Conservation (phyloP, 495 filamentous ascomycete species). For the Staphylotrichum tortipilum region DNA sequence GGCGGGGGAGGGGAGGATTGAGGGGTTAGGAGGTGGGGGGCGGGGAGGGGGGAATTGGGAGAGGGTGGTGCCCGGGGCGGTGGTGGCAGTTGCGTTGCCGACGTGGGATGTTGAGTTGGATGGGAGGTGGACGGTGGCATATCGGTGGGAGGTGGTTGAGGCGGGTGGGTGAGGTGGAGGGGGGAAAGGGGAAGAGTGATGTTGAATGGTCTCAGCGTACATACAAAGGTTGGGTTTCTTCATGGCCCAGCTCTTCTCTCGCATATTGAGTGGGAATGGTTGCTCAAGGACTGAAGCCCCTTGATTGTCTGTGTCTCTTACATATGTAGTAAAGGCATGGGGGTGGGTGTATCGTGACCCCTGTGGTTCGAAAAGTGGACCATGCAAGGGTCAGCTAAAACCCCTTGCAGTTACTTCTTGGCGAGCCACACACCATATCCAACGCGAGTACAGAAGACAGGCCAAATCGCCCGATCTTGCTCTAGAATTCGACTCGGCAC, state of each 20-base stretch:
- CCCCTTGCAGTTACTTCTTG: not conserved
- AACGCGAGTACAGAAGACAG: too few relatives aligned
- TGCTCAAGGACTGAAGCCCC: too few relatives aligned
- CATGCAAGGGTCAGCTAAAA: not conserved
- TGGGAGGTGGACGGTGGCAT: conserved; percentile 36
- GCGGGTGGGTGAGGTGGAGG: not conserved
- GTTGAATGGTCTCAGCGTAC: too few relatives aligned
- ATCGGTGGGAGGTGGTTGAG: conserved; percentile 31
- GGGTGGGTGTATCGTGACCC: too few relatives aligned
- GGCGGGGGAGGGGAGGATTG: conserved; percentile 29
- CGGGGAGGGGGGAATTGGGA: not conserved
- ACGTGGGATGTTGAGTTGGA: conserved; percentile 37
- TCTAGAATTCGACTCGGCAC: too few relatives aligned
- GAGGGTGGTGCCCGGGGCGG: conserved; percentile 17
- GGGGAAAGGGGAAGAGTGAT: too few relatives aligned
- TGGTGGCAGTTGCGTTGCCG: conserved; percentile 32
- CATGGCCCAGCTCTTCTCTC: too few relatives aligned
- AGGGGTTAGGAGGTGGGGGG: not conserved
- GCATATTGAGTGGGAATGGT: too few relatives aligned
- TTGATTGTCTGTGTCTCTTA: too few relatives aligned
- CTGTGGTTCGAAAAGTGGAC: not conserved
- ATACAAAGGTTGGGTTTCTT: too few relatives aligned
- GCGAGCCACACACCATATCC: not conserved
- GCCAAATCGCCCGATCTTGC: too few relatives aligned
- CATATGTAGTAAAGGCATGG: too few relatives aligned